A percentile compares a stretch with the other conserved stretches of the same genome.
Conservation (phyloP, 1,284 basidiomycete species). For the Ganoderma meredithae region DNA sequence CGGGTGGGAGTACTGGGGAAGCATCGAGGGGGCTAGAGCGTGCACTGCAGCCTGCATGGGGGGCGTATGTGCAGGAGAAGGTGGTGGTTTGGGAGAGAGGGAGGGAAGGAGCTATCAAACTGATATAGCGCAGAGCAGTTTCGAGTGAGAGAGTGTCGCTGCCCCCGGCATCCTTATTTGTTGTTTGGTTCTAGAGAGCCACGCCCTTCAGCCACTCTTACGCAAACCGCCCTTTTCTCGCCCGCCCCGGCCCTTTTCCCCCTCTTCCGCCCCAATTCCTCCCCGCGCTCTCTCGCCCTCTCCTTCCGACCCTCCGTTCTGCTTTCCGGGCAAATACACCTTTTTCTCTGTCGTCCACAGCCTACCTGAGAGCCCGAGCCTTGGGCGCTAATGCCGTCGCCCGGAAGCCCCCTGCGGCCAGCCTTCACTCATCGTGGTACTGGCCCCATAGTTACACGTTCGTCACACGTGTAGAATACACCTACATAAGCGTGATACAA, state of each 20-base stretch:
- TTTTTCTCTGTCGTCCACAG: background rate
- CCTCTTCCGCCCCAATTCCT: slow-evolving; percentile 11
- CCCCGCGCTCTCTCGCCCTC: background rate
- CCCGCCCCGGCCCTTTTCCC: slow-evolving; percentile 23
- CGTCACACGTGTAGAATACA: background rate
- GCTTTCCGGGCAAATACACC: background rate
- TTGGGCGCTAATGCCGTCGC: slow-evolving; percentile 27
- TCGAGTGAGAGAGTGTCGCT: slow-evolving; percentile 42
- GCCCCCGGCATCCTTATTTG: slow-evolving; percentile 45
- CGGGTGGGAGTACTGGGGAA: slow-evolving; percentile 62
- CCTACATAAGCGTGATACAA: slow-evolving; percentile 8
- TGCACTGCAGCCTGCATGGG: slow-evolving; percentile 75
- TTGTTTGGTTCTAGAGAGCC: slow-evolving; percentile 42
- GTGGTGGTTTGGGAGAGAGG: slow-evolving; percentile 52
- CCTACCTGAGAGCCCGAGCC: slow-evolving; percentile 9
- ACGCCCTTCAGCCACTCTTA: slow-evolving; percentile 42
- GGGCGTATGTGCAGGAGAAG: slow-evolving; percentile 49
- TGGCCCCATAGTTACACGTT: slow-evolving; percentile 7
- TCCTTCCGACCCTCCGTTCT: background rate
- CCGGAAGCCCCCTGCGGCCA: slow-evolving; percentile 16
- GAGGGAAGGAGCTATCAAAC: slow-evolving; percentile 46
- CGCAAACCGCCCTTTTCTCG: slow-evolving; percentile 36
- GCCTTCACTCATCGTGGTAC: slow-evolving; percentile 25
- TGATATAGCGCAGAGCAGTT: slow-evolving; percentile 44
- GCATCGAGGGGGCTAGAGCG: slow-evolving; percentile 61